Percentiles rank a stretch among this genome's conserved stretches.
These are phyloP conservation scores for Pseudotsuga menziesii DNA, from an alignment of 75 land plant species.

Conservation along the genomic window DNA sequence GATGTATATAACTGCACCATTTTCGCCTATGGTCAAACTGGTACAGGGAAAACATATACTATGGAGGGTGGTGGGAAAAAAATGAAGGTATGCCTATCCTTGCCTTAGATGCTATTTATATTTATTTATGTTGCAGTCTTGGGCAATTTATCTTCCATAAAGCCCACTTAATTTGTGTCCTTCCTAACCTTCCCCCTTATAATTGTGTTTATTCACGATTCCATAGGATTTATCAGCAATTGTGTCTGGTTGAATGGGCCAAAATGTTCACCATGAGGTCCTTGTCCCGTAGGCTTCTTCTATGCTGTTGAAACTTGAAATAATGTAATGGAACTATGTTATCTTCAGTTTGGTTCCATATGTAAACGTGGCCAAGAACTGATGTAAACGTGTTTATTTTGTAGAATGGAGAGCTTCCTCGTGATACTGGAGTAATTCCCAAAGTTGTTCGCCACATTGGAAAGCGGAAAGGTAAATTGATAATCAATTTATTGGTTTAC, in stretches of 20 bases:
- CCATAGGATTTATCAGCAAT: background rate
- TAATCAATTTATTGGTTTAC: too few relatives aligned
- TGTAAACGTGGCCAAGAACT: background rate
- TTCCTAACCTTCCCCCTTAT: background rate
- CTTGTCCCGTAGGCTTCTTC: background rate
- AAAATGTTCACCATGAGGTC: background rate
- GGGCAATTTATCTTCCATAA: background rate
- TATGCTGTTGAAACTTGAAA: too few relatives aligned
- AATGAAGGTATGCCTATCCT: slow-evolving; percentile 48
- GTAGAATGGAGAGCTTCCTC: slow-evolving; percentile 85
- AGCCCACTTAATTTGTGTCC: background rate
- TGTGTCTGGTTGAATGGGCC: background rate
- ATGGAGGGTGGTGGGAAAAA: slow-evolving; percentile 94
- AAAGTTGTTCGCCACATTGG: slow-evolving; percentile 87
- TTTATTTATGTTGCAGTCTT: background rate
- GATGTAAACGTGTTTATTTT: background rate
- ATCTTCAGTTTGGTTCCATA: background rate
- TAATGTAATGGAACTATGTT: background rate
- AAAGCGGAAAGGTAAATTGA: too few relatives aligned
- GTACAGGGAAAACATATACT: slow-evolving; percentile 98
- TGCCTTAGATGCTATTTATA: slow-evolving; percentile 1
- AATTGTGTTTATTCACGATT: background rate
- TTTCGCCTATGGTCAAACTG: slow-evolving; percentile 99
- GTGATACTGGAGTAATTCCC: slow-evolving; percentile 95
- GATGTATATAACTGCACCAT: slow-evolving; percentile 98